Evolutionary conservation across 306 rosid genomes (phyloP).

Genomic region (Sophora flavescens): DNA sequence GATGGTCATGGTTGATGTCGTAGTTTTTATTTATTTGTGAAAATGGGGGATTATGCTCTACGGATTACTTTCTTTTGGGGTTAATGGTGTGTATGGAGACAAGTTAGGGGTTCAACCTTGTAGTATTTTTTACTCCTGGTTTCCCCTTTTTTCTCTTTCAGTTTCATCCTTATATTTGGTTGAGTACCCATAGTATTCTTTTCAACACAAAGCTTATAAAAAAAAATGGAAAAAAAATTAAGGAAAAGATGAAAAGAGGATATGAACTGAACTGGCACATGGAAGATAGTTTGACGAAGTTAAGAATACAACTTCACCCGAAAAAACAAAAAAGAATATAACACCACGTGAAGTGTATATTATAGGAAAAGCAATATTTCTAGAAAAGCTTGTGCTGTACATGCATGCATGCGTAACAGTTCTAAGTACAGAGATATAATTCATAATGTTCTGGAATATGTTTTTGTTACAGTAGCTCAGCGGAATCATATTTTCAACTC

Average conservation of each 20-base stretch:
- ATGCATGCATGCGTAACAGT: constrained; percentile 29
- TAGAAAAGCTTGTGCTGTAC: constrained; percentile 15
- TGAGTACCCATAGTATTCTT: too few species aligned
- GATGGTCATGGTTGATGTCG: too few species aligned
- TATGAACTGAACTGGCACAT: constrained; percentile 20
- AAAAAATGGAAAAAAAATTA: background rate
- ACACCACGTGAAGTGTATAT: constrained; percentile 37
- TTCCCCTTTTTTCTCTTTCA: too few species aligned
- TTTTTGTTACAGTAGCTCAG: background rate
- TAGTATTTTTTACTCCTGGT: too few species aligned
- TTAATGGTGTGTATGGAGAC: too few species aligned
- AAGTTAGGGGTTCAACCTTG: too few species aligned
- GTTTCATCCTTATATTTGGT: too few species aligned
- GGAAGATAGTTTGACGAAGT: constrained; percentile 34
- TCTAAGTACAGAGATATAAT: constrained; percentile 24
- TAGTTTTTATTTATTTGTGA: too few species aligned
- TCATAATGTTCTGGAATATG: constrained; percentile 20
- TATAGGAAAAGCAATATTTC: constrained; percentile 6
- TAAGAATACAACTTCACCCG: background rate
- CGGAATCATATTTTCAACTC: constrained; percentile 9
- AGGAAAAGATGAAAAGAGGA: background rate
- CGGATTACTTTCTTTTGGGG: too few species aligned
- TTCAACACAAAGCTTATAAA: too few species aligned
- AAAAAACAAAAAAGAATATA: constrained; percentile 1
- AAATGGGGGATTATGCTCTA: too few species aligned